Base-by-base conservation (phyloP, 1,284 basidiomycete genomes). In the Ganoderma meredithae region DNA sequence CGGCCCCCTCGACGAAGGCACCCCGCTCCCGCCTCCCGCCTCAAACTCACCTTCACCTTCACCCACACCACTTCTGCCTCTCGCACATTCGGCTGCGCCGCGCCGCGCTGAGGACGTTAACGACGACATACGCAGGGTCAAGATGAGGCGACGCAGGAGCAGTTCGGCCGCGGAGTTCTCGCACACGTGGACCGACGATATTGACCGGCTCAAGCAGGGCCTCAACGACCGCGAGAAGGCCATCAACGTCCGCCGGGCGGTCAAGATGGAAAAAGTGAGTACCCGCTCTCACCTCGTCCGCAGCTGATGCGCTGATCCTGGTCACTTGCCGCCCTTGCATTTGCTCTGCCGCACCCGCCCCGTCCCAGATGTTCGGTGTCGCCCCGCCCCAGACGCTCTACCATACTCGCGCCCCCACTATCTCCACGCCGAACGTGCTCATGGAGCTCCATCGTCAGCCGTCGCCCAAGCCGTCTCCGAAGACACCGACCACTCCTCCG, bases 251-350 rank as follows among this genome's bases (percentile, higher is more conserved):
- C 84, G 89, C 64, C 81, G 93, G 60, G 93, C 92, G 40, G 83
- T 90, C 74, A 95, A 95, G 81, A 94, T 95, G 92, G 92, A 94
- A 79, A 90, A 91, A 88, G 92, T 92, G 66, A 58, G 83, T 79
- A 52, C 65, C 17, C 55, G 13, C 44, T 36, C 43, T 27, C 19
- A 22, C 31, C 49, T 39, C 41, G 17, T 33, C 59, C 9, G 25
- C 52, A 8, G 19, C 44, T 19, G 22, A n/a, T 43, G 33, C 59
- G 13, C 36, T 36, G 36, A 36, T 6, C 36, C 36, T 36, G 36
- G 36, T 9, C 36, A 36, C 36, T 36, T 36, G 36, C 36, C 9
- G 36, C 36, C 36, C 36, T 9, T 36, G 36, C 36, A 36, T 36
- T 36, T 22, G 53, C 39, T 49, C 7, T 15, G 49, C 10, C 39